phyloP scores from a whole-genome alignment of 129 eudicot species.

The Centaurea solstitialis region DNA sequence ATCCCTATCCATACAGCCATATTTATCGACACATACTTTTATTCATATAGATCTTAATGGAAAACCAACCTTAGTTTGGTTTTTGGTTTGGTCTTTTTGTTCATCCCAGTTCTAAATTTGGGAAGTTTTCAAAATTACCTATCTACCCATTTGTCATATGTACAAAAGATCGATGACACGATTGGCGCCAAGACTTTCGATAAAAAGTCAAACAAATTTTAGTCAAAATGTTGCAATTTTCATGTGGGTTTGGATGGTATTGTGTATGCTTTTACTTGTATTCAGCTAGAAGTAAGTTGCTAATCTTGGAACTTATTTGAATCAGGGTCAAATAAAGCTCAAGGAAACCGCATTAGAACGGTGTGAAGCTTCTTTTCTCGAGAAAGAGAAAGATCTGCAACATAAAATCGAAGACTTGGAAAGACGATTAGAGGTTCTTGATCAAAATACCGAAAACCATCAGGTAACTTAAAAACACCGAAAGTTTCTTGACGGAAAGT shows the following conservation, averaged over 20 bases:
- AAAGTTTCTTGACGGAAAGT: not conserved
- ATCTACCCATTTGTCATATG: not conserved
- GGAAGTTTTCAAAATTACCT: not conserved
- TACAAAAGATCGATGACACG: not conserved
- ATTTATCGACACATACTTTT: not conserved
- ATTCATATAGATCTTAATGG: not conserved
- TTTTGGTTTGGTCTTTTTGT: not conserved
- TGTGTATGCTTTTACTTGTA: constrained; percentile 6
- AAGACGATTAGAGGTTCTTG: constrained; percentile 47
- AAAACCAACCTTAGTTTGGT: not conserved
- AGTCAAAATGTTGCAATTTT: constrained; percentile 2
- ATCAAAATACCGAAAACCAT: constrained; percentile 35
- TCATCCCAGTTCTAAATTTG: not conserved
- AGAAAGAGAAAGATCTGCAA: constrained; percentile 78
- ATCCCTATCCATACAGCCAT: not conserved
- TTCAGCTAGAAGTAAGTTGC: not conserved
- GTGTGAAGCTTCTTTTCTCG: constrained; percentile 60
- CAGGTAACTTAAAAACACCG: constrained; percentile 24
- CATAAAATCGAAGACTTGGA: constrained; percentile 60
- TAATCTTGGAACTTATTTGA: constrained; percentile 22
- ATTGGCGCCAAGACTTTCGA: not conserved
- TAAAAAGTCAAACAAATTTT: not conserved
- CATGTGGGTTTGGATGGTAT: constrained; percentile 2
- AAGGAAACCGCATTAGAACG: constrained; percentile 66
- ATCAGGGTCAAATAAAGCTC: constrained; percentile 64